phyloP scores from a whole-genome alignment of 768 basidiomycete genomes.

The Phaffia tasmanica region DNA sequence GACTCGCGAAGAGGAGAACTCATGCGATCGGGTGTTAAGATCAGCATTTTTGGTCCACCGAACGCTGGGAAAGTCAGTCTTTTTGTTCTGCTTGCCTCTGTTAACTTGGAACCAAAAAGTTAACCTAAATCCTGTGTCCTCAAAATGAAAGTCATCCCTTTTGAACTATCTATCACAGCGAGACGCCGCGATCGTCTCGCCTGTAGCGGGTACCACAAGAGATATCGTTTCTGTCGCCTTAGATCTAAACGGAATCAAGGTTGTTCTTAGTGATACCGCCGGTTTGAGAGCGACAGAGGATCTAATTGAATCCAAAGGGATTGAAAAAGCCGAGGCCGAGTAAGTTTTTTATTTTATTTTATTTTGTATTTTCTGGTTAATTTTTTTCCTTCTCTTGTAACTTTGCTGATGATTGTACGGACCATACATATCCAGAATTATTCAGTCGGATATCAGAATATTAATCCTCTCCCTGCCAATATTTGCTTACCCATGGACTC shows the following conservation, averaged over 20 bases:
- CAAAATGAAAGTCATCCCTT: slow-evolving; percentile 23
- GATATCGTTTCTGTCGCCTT: slow-evolving; percentile 75
- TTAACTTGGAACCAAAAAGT: no score
- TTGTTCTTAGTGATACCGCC: slow-evolving; percentile 74
- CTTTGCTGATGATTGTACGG: neutral
- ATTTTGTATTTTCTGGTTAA: neutral
- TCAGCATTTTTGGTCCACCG: slow-evolving; percentile 83
- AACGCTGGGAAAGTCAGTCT: slow-evolving; percentile 90
- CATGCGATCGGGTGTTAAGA: slow-evolving; percentile 63
- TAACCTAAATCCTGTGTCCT: no score
- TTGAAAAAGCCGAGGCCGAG: slow-evolving; percentile 60
- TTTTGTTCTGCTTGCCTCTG: slow-evolving; percentile 36
- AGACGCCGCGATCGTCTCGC: slow-evolving; percentile 80
- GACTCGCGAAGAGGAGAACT: slow-evolving; percentile 74
- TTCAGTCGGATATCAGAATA: slow-evolving; percentile 57
- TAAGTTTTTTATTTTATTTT: slow-evolving; percentile 40
- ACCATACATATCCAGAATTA: slow-evolving; percentile 45
- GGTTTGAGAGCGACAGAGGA: slow-evolving; percentile 61
- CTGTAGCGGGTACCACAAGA: slow-evolving; percentile 76
- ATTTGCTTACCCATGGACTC: slow-evolving; percentile 24
- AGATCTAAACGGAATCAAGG: slow-evolving; percentile 75
- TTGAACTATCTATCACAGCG: slow-evolving; percentile 46
- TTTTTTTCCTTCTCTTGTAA: neutral
- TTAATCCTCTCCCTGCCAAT: slow-evolving; percentile 67
- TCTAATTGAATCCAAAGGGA: slow-evolving; percentile 66